phyloP scores from a whole-genome alignment of 768 basidiomycete species.

The Phylloporus sp. region DNA sequence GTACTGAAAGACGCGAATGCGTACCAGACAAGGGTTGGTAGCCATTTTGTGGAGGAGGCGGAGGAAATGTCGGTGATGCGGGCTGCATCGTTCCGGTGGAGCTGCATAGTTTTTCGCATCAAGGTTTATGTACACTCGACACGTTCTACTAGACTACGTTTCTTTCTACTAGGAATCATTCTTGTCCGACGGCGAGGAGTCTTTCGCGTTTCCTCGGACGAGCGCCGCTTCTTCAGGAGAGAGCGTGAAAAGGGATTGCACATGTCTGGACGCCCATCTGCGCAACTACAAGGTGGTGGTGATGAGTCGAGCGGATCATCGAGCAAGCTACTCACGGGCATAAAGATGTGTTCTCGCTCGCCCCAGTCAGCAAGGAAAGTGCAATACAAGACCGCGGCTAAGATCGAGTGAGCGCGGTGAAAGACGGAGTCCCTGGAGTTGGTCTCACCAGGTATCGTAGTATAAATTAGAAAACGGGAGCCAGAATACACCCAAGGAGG shows the following conservation, averaged over 20 bases:
- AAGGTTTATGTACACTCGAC: conserved; percentile 58
- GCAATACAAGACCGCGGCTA: conserved; percentile 52
- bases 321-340: conserved; percentile 43
- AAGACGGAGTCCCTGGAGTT: not conserved
- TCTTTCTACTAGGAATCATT: not conserved
- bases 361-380: conserved; percentile 65
- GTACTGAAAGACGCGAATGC: conserved; percentile 29
- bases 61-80: conserved; percentile 34
- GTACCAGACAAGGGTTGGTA: conserved; percentile 35
- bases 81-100: conserved; percentile 58
- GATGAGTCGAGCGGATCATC: not conserved
- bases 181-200: conserved; percentile 6
- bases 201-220: conserved; percentile 6
- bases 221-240: conserved; percentile 48
- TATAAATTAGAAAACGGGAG: conserved; percentile 47
- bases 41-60: conserved; percentile 34
- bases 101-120: conserved; percentile 70
- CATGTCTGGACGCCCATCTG: conserved; percentile 49
- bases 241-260: conserved; percentile 51
- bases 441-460: conserved; percentile 50
- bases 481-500: conserved; percentile 57
- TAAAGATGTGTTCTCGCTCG: conserved; percentile 66
- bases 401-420: conserved; percentile 1
- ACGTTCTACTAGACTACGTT: not conserved
- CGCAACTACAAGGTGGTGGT: conserved; percentile 38